phyloP scores from a whole-genome alignment of 768 basidiomycete genomes.

The Tricholoma flavovirens region DNA sequence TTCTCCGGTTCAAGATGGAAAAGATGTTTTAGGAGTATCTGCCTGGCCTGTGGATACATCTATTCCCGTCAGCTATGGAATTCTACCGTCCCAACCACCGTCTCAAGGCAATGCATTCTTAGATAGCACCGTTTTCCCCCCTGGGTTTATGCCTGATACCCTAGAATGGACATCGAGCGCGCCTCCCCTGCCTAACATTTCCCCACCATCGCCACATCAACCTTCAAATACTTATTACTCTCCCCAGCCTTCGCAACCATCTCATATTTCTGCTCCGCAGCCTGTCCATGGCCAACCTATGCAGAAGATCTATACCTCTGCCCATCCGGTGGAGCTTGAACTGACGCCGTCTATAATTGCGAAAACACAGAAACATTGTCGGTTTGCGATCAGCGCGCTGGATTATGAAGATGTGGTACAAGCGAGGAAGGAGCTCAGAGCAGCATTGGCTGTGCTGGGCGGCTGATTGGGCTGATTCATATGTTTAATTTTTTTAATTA shows the following conservation, averaged over 20 bases:
- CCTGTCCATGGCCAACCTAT: conserved; percentile 13
- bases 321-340: conserved; percentile 27
- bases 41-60: conserved; percentile 2
- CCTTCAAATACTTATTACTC: conserved; percentile 1
- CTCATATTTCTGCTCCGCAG: not conserved
- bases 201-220: not conserved
- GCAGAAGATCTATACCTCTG: conserved; percentile 6
- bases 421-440: conserved; percentile 75
- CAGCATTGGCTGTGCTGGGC: conserved; percentile 65
- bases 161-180: not conserved
- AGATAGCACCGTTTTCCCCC: conserved; percentile 9
- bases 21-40: not conserved
- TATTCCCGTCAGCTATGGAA: not conserved
- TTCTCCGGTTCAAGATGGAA: conserved; percentile 18
- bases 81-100: not conserved
- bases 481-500: not conserved
- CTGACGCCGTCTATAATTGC: conserved; percentile 63
- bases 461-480: conserved; percentile 18
- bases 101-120: conserved; percentile 2
- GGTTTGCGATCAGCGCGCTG: conserved; percentile 89
- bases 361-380: conserved; percentile 85
- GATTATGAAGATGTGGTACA: conserved; percentile 92
- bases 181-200: not conserved
- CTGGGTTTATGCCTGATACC: conserved; percentile 14
- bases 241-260: not conserved